Conservation (phyloP, 495 filamentous ascomycete genomes). For the Daldinia grandis region DNA sequence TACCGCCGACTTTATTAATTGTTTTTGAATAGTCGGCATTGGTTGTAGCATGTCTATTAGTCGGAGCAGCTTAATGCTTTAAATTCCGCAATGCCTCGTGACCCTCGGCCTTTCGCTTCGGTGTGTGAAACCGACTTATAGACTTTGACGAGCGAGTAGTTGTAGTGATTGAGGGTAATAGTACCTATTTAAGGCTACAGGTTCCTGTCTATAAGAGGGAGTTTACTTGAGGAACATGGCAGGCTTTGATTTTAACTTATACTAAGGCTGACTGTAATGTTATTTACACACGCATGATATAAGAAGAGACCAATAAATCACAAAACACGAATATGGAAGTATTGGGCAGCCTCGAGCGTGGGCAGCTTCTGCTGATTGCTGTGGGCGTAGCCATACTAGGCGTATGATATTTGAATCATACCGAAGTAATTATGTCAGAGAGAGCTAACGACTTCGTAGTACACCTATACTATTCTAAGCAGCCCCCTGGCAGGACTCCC, state of each 20-base stretch:
- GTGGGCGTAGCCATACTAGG: conserved; percentile 10
- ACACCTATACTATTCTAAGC: conserved; percentile 23
- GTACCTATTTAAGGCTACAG: background rate
- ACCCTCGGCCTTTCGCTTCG: conserved; percentile 24
- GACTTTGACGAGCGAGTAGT: background rate
- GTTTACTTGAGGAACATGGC: background rate
- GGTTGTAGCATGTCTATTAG: background rate
- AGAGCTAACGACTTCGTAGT: conserved; percentile 24
- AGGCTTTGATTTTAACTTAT: background rate
- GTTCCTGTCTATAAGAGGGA: background rate
- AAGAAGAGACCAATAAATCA: background rate
- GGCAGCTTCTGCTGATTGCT: conserved; percentile 9
- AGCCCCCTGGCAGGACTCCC: conserved; percentile 36
- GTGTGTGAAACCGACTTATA: background rate
- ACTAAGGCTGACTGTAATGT: background rate
- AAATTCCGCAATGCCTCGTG: background rate
- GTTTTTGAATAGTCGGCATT: background rate
- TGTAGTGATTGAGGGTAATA: background rate
- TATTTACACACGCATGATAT: background rate
- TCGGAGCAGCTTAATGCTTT: background rate
- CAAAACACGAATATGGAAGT: conserved; percentile 13
- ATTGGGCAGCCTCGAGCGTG: conserved; percentile 2
- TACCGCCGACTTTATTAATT: background rate
- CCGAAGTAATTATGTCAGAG: background rate
- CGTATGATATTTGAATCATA: conserved; percentile 11